Evolutionary conservation across 805 yeast genomes (phyloP).

Genomic region (Lipomyces starkeyi): DNA sequence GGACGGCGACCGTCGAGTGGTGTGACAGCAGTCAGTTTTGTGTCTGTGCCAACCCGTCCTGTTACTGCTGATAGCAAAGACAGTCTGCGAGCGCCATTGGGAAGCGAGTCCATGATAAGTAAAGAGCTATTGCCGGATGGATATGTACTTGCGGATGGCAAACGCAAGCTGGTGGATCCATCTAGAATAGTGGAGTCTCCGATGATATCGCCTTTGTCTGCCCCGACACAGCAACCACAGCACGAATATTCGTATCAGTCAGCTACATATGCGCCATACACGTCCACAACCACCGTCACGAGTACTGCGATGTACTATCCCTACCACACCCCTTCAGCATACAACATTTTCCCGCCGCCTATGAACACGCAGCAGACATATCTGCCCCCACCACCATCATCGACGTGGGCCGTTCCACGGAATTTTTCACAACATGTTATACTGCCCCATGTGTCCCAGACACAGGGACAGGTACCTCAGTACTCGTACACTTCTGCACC

Average conservation of each 20-base stretch:
- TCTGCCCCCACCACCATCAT: constrained; percentile 4
- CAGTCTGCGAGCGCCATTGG: not conserved
- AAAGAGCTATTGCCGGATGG: not conserved
- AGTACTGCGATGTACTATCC: not conserved
- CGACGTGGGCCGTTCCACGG: not conserved
- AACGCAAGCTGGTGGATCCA: not conserved
- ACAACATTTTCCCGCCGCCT: not conserved
- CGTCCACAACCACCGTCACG: not conserved
- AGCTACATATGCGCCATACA: constrained; percentile 1
- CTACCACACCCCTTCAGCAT: not conserved
- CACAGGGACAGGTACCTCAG: not conserved
- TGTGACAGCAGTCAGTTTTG: not conserved
- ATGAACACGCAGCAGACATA: constrained; percentile 13
- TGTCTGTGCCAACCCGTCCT: not conserved
- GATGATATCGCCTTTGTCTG: not conserved
- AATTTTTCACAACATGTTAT: not conserved
- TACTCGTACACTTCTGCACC: not conserved
- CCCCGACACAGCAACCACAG: not conserved
- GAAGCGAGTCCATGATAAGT: not conserved
- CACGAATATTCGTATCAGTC: constrained; percentile 6
- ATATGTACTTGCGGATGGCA: not conserved
- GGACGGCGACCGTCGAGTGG: constrained; percentile 1
- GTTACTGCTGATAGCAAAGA: not conserved
- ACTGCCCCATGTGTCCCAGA: not conserved
- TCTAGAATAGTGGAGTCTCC: constrained; percentile 4